Base-by-base conservation (phyloP, 768 basidiomycete species). In the Leccinum disarticulatum region DNA sequence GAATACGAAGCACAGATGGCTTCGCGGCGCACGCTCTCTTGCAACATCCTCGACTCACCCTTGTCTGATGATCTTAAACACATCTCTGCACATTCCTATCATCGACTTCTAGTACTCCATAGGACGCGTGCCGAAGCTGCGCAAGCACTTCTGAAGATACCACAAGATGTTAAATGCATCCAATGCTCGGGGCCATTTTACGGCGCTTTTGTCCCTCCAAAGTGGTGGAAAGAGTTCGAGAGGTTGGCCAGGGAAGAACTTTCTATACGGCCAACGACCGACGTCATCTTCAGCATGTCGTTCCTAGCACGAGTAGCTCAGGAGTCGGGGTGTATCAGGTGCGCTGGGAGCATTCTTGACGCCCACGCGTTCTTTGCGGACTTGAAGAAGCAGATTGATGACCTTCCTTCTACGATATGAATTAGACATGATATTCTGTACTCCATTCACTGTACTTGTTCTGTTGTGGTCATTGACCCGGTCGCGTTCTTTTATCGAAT, bases 161-260 rank as follows among this genome's bases (percentile, higher is more conserved):
- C 81, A 0, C 76, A 79, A 3, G 77, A 81, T 35, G 66, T 87
- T 63, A 84, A 83, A 70, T 90, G 90, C 72, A 81, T 85, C 75
- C 83, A 86, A 61, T 91, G 87, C 65, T 89, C 87, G 43, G 83
- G 83, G 70, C 67, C 73, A 14, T 71, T 68, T 57, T 77, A 76
- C 71, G 74, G 78, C 2, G 73, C 78, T 53, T 75, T 82, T 58
- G 75, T 76, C 6, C 77, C 79, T 6, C 89, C 90, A 22, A 81
- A 80, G 70, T 90, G 88, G 89, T 91, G 88, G 88, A 68, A 69
- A 22, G 82, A 83, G 61, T 91, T 83, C 65, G 80, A 82, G 69
- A 79, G 68, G 68, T 67, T 75, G 58, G 88, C 87, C 38, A 80
- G 67, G 65, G 80, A 81, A 67, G 89, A 90, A 67, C 72, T 91